Base-by-base conservation (phyloP, 306 rosid species). In the Oxytropis ochrocephala region DNA sequence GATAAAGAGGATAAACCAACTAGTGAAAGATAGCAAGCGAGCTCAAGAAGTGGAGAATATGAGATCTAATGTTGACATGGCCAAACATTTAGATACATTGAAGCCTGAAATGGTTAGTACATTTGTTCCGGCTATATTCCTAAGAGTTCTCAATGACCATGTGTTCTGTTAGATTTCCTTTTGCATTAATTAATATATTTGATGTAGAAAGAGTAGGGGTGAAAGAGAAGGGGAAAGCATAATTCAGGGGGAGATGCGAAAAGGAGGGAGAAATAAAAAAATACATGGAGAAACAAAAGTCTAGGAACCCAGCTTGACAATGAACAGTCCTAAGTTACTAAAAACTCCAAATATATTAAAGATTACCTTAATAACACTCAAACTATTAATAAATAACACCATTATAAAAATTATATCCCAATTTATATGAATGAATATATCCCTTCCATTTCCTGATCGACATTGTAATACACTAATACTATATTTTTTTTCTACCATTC, bases 41-140 rank as follows among this genome's bases (percentile, higher is more conserved):
- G 95, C 83, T 47, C 84, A 84, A 72, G 97, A 89, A 84, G 86
- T 91, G 81, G 88, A 91, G 85, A 85, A 78, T 69, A 81, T 80
- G 92, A 89, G 95, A 84, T 81, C 92, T 59, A 91, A 95, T 80
- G 78, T 95, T 76, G 91, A 95, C 71, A 78, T 95, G 87, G 89
- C 81, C 53, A 95, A 83, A 74, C 84, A 91, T 67, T 83, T 95
- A 79, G 89, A 91, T 14, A 52, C 80, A 27, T 72, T 95, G 83
- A 95, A 89, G 80, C 76, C 84, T 11, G 97, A 95, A 84, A 54
- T 95, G 97, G 99, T 95, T 74, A 85, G 82, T 81, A 27, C 53
- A 1, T 60, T 49, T 73, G 33, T 32, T 56, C 14, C 38, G 33
- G 53, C 24, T 68, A 19, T 36, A 33, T 64, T 68, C 7, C 11